A percentile compares a stretch with the other conserved stretches of the same genome.
phyloP scores from a whole-genome alignment of 2,329 filamentous ascomycete genomes.

The Fusarium sp. region DNA sequence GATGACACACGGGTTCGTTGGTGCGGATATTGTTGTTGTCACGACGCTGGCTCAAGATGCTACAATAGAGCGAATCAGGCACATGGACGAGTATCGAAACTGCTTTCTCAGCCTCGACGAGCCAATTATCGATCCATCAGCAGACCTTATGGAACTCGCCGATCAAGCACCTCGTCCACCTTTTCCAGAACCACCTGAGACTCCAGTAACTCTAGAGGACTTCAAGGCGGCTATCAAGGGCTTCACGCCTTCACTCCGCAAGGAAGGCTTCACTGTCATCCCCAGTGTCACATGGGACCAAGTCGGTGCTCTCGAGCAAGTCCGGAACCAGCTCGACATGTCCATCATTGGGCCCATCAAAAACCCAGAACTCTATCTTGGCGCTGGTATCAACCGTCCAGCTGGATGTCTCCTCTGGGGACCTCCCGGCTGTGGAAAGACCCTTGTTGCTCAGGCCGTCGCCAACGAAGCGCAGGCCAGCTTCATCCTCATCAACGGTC shows the following conservation, averaged over 20 bases:
- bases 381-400: conserved; percentile 82
- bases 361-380: conserved; percentile 79
- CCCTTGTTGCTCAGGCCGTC: conserved; percentile 93
- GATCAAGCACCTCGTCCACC: not conserved
- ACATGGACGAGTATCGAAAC: conserved; percentile 7
- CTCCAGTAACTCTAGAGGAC: conserved; percentile 56
- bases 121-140: not conserved
- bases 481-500: conserved; percentile 98
- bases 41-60: conserved; percentile 58
- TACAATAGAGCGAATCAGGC: conserved; percentile 50
- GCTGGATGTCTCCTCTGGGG: conserved; percentile 96
- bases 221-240: conserved; percentile 81
- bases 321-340: conserved; percentile 83
- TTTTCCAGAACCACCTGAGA: conserved; percentile 3
- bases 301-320: conserved; percentile 84
- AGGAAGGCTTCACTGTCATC: conserved; percentile 94
- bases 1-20: conserved; percentile 91
- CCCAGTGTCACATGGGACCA: conserved; percentile 94
- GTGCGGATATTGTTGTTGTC: conserved; percentile 83
- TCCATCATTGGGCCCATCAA: conserved; percentile 93
- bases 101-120: not conserved
- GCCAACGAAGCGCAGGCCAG: conserved; percentile 96
- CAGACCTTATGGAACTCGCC: conserved; percentile 35
- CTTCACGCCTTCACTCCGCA: conserved; percentile 72
- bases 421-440: conserved; percentile 96